Conservation (phyloP, 805 yeast species). For the Yarrowia sp. region DNA sequence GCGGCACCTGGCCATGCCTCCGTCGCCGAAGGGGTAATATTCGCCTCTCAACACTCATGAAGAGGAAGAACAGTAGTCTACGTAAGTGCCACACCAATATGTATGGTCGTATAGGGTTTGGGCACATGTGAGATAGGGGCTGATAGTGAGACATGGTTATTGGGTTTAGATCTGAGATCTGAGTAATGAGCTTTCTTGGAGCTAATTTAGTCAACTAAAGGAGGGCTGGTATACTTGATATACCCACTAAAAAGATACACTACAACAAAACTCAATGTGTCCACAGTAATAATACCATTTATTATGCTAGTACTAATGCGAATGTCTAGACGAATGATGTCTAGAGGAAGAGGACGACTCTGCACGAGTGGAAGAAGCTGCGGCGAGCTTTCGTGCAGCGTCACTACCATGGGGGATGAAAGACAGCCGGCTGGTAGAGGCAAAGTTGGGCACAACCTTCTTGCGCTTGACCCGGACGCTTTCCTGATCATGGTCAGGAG, state of each 20-base stretch:
- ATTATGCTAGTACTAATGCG: constrained; percentile 29
- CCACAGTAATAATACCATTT: constrained; percentile 3
- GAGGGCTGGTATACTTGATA: too few relatives aligned
- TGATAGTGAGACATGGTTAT: neutral
- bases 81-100: neutral
- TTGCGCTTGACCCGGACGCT: constrained; percentile 24
- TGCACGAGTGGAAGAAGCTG: constrained; percentile 1
- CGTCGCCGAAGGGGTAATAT: constrained; percentile 4
- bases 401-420: constrained; percentile 35
- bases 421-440: constrained; percentile 23
- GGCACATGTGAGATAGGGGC: constrained; percentile 30
- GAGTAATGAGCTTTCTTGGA: too few relatives aligned
- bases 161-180: too few relatives aligned
- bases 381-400: constrained; percentile 23
- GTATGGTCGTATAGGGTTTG: constrained; percentile 8
- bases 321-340: constrained; percentile 8
- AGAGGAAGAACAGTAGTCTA: neutral
- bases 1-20: neutral
- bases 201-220: too few relatives aligned
- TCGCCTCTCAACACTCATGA: constrained; percentile 27
- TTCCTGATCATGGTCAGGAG: constrained; percentile 40
- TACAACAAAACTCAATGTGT: too few relatives aligned
- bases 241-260: too few relatives aligned
- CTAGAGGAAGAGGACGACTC: constrained; percentile 11
- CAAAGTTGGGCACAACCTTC: constrained; percentile 30